Conservation (phyloP, 192 early-diverging fungal genomes). For the Endogone sp. region DNA sequence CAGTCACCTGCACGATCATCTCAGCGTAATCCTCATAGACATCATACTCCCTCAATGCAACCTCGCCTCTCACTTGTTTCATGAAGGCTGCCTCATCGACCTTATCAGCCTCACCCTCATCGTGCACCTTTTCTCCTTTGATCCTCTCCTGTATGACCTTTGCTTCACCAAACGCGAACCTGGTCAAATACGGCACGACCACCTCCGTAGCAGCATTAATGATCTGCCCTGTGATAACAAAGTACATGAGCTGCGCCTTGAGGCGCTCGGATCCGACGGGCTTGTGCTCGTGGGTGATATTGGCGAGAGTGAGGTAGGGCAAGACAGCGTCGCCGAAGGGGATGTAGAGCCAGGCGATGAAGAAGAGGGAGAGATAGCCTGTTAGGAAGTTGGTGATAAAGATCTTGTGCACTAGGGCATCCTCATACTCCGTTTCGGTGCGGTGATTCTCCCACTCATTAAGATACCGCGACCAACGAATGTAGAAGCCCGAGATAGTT, state of each 20-base stretch:
- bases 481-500: conserved; percentile 63
- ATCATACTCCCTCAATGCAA: conserved; percentile 69
- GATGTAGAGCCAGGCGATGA: conserved; percentile 87
- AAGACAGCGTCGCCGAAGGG: conserved; percentile 73
- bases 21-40: conserved; percentile 89
- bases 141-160: not conserved
- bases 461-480: conserved; percentile 49
- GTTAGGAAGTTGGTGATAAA: conserved; percentile 85
- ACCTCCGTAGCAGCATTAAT: conserved; percentile 73
- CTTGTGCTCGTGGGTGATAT: conserved; percentile 29
- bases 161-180: conserved; percentile 28
- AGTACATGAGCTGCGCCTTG: conserved; percentile 62
- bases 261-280: conserved; percentile 53
- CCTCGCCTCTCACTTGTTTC: conserved; percentile 52
- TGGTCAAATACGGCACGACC: conserved; percentile 62
- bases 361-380: conserved; percentile 77
- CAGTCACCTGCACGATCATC: conserved; percentile 79
- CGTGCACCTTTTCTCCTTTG: conserved; percentile 20
- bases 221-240: conserved; percentile 81
- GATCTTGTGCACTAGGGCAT: conserved; percentile 74
- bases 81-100: conserved; percentile 39
- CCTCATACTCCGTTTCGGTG: conserved; percentile 64
- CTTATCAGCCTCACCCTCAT: conserved; percentile 17
- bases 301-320: conserved; percentile 36
- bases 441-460: conserved; percentile 84